phyloP scores from a whole-genome alignment of 495 filamentous ascomycete genomes.

The Xanthoparmelia taractica region DNA sequence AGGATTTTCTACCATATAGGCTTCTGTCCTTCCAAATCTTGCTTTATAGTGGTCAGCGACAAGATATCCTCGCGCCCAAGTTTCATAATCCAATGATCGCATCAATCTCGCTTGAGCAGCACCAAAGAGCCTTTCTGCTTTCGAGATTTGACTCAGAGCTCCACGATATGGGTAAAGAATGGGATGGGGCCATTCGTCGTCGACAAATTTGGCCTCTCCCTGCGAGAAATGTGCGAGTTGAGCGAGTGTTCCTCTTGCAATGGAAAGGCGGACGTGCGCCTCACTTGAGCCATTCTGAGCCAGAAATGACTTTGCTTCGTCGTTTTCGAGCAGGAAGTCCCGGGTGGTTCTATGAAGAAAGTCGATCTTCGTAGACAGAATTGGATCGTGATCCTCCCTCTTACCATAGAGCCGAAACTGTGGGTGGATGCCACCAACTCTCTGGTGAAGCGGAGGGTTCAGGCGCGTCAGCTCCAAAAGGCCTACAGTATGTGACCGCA shows the following conservation, averaged over 20 bases:
- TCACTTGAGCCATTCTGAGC: background rate
- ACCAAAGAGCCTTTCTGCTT: background rate
- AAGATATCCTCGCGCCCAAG: background rate
- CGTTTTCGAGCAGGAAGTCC: slow-evolving; percentile 8
- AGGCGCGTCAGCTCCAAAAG: slow-evolving; percentile 4
- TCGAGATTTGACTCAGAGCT: background rate
- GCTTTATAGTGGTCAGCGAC: background rate
- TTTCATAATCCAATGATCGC: slow-evolving; percentile 5
- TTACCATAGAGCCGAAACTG: background rate
- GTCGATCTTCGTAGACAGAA: background rate
- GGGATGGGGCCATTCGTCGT: background rate
- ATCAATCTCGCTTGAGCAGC: slow-evolving; percentile 1
- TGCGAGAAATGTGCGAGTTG: background rate
- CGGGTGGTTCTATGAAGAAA: slow-evolving; percentile 7
- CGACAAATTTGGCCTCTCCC: background rate
- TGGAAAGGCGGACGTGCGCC: slow-evolving; percentile 1
- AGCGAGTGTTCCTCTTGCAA: slow-evolving; percentile 11
- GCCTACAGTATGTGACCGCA: slow-evolving; percentile 9
- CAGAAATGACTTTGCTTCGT: slow-evolving; percentile 11
- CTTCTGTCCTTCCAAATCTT: background rate
- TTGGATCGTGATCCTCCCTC: background rate
- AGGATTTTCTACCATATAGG: background rate
- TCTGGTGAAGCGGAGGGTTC: background rate
- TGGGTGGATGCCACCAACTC: too few relatives aligned
- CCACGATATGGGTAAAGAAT: background rate